Percentiles rank a stretch among this genome's conserved stretches.
Conservation (phyloP, 225 moss, liverwort and hornwort species). For the Anthoceros angustus region DNA sequence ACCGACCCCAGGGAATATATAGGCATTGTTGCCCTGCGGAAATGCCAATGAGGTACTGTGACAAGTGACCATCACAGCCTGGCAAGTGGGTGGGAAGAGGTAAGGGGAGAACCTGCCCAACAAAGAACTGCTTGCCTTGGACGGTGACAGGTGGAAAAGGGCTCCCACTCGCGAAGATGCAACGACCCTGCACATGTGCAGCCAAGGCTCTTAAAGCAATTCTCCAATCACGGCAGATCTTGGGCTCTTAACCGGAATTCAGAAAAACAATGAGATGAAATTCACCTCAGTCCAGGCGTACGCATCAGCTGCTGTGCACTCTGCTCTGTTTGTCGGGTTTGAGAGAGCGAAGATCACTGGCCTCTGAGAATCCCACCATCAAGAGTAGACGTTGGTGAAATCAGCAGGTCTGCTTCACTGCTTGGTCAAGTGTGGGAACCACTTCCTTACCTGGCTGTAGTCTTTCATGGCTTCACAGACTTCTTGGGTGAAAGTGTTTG, state of each 20-base stretch:
- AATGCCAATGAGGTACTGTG: not conserved
- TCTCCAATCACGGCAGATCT: not conserved
- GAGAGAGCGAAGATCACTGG: conserved; percentile 65
- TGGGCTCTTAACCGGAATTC: not conserved
- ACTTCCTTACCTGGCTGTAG: conserved; percentile 30
- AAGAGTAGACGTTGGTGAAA: not conserved
- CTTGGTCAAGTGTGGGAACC: not conserved
- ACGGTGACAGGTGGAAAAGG: conserved; percentile 23
- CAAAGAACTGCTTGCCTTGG: conserved; percentile 17
- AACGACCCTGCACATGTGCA: conserved; percentile 14
- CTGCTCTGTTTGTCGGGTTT: conserved; percentile 68
- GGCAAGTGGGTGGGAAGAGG: not conserved
- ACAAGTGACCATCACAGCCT: not conserved
- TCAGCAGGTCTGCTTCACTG: not conserved
- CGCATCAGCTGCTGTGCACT: conserved; percentile 66
- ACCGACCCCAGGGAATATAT: conserved; percentile 36
- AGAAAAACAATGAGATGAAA: not conserved
- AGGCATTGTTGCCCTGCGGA: conserved; percentile 29
- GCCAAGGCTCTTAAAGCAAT: not conserved
- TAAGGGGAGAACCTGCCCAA: conserved; percentile 18
- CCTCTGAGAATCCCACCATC: conserved; percentile 27
- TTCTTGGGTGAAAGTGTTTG: conserved; percentile 67
- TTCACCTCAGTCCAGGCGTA: conserved; percentile 50
- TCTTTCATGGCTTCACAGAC: conserved; percentile 53
- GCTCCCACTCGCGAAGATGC: conserved; percentile 35